Evolutionary conservation across 768 basidiomycete species (phyloP).

Genomic region (Pisolithus microcarpus): DNA sequence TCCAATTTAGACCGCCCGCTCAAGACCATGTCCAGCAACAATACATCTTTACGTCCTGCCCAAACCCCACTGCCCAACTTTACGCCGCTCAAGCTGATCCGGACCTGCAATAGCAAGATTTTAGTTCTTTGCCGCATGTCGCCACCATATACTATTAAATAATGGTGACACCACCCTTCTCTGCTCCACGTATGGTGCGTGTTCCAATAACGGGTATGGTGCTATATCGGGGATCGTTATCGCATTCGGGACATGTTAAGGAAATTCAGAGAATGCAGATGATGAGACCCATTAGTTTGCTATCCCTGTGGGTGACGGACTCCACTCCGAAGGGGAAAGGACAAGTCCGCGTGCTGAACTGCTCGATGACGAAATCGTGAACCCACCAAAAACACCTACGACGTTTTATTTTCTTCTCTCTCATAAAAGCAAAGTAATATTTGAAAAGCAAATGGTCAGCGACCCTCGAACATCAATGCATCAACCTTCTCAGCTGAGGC

Average conservation of each 20-base stretch:
- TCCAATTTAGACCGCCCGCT: no score
- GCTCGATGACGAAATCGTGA: neutral
- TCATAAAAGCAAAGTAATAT: no score
- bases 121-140: slow-evolving; percentile 6
- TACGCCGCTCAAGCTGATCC: neutral
- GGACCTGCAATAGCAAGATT: neutral
- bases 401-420: no score
- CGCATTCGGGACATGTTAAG: neutral
- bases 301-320: slow-evolving; percentile 16
- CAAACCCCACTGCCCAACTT: neutral
- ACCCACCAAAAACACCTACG: neutral
- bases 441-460: slow-evolving; percentile 8
- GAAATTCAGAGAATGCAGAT: no score
- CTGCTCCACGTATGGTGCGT: slow-evolving; percentile 31
- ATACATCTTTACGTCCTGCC: neutral
- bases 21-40: no score
- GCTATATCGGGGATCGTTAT: slow-evolving; percentile 22
- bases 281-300: slow-evolving; percentile 7
- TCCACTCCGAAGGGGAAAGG: slow-evolving; percentile 13
- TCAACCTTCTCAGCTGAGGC: slow-evolving; percentile 20
- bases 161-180: no score
- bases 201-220: slow-evolving; percentile 21
- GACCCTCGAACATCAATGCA: slow-evolving; percentile 21
- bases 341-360: slow-evolving; percentile 29
- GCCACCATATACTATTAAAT: no score